Base-by-base conservation (phyloP, 2,329 filamentous ascomycete genomes). In the Aspergillus sp. region DNA sequence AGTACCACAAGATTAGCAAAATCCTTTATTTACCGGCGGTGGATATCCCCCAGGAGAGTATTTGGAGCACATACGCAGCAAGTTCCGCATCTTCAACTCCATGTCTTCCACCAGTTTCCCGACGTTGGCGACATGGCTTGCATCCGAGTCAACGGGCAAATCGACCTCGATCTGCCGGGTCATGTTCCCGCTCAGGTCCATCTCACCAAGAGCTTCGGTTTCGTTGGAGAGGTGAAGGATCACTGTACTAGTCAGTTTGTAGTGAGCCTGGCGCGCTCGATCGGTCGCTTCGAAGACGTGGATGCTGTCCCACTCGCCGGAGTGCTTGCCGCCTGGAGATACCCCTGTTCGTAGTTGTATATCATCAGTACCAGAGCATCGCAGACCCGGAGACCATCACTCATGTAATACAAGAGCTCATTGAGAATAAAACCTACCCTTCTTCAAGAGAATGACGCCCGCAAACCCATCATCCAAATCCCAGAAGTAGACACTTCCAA, bases 11-110 rank as follows among this genome's bases (percentile, higher is more conserved):
- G 7, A 53, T 68, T 61, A 65, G 69, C 62, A 46, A 27, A 27
- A 8, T 37, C 39, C 35, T 23, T n/a, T 9, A 43, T 17, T 21
- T 3, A 11, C 15, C 12, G 3, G 35, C 12, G 12, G 62, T 31
- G 44, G 55, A n/a, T 11, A 15, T 14, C n/a, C 14, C 14, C 31
- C 19, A n/a, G 9, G 27, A 41, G 3, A 40, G 25, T 50, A 17
- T 7, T 54, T 2, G 11, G 21, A 35, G 49, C 40, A 72, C 78
- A 62, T 75, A 82, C 81, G 93, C 74, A 99, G 81, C 76, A 98
- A 77, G 77, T 99, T 99, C 64, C 95, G 87, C 95, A 99, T 98
- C 84, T 97, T 96, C 74, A 97, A 86, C 80, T 99, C 95, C 95
- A 99, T 98, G 76, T 99, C 95, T 82, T 99, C 95, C 52, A 99